phyloP scores from a whole-genome alignment of 352 stramenopile species.

The Phytopythium litorale region DNA sequence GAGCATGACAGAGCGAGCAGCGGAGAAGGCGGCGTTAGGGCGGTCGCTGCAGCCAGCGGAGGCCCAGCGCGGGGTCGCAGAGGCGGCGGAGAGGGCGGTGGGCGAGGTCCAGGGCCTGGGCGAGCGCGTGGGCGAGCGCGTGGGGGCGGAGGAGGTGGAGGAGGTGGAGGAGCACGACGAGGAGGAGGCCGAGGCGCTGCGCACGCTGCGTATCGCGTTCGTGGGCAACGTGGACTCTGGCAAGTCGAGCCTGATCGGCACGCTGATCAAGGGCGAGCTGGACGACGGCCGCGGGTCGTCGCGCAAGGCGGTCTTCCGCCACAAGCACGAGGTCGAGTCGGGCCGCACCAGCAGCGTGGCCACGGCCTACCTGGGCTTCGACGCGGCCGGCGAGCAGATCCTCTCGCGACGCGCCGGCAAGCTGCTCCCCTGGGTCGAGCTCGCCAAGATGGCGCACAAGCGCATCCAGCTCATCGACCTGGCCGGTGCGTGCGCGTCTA shows the following conservation, averaged over 20 bases:
- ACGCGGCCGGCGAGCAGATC: slow-evolving; percentile 70
- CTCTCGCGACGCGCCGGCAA: slow-evolving; percentile 70
- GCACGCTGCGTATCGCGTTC: slow-evolving; percentile 83
- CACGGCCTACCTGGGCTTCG: slow-evolving; percentile 82
- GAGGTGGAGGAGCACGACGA: not conserved
- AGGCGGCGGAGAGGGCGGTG: not conserved
- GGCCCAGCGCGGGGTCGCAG: no score
- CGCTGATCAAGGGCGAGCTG: slow-evolving; percentile 93
- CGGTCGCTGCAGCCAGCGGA: no score
- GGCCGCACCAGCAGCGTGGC: slow-evolving; percentile 81
- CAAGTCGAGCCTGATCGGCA: slow-evolving; percentile 93
- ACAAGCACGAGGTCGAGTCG: slow-evolving; percentile 85
- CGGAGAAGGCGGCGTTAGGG: no score
- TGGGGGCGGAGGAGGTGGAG: slow-evolving; percentile 1
- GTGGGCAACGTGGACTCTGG: slow-evolving; percentile 92
- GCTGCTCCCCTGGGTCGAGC: slow-evolving; percentile 74
- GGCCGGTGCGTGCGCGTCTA: slow-evolving; percentile 15
- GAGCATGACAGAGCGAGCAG: no score
- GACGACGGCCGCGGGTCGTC: slow-evolving; percentile 94
- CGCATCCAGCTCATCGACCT: slow-evolving; percentile 87
- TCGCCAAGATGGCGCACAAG: slow-evolving; percentile 76
- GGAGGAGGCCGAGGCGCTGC: slow-evolving; percentile 34
- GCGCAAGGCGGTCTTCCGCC: slow-evolving; percentile 79
- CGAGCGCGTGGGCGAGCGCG: not conserved
- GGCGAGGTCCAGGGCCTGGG: not conserved